Conservation (phyloP, 352 stramenopile genomes). For the Globisporangium apiculatum region DNA sequence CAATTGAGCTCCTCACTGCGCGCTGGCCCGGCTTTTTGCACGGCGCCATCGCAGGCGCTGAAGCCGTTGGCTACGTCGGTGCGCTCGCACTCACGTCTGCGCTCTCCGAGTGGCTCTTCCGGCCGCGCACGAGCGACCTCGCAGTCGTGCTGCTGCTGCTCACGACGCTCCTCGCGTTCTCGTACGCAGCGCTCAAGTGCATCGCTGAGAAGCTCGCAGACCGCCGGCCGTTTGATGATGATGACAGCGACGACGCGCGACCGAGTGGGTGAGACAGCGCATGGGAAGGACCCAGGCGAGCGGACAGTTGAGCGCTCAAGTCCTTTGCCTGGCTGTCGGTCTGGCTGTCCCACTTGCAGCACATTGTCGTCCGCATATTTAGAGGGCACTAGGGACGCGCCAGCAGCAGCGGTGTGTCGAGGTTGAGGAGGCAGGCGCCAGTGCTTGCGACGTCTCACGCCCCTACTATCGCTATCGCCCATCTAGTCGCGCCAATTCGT, state of each 20-base stretch:
- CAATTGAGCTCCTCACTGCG: conserved; percentile 19
- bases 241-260: no score
- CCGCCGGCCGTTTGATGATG: no score
- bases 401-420: not conserved
- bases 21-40: conserved; percentile 41
- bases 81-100: conserved; percentile 45
- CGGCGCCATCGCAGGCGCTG: conserved; percentile 38
- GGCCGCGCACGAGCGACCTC: conserved; percentile 42
- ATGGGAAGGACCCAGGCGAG: no score
- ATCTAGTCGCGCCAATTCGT: no score
- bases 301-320: no score
- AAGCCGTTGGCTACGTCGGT: conserved; percentile 41
- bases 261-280: no score
- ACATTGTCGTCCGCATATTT: conserved; percentile 7
- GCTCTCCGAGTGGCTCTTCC: conserved; percentile 58
- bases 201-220: conserved; percentile 17
- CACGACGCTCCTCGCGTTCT: conserved; percentile 44
- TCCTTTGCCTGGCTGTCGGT: no score
- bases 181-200: conserved; percentile 38
- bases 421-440: no score
- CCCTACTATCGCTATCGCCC: no score
- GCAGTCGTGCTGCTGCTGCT: conserved; percentile 58
- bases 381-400: not conserved
- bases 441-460: no score
- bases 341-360: not conserved